Evolutionary conservation across 2,329 filamentous ascomycete species (phyloP).

Genomic region (Calonectria honghensis): DNA sequence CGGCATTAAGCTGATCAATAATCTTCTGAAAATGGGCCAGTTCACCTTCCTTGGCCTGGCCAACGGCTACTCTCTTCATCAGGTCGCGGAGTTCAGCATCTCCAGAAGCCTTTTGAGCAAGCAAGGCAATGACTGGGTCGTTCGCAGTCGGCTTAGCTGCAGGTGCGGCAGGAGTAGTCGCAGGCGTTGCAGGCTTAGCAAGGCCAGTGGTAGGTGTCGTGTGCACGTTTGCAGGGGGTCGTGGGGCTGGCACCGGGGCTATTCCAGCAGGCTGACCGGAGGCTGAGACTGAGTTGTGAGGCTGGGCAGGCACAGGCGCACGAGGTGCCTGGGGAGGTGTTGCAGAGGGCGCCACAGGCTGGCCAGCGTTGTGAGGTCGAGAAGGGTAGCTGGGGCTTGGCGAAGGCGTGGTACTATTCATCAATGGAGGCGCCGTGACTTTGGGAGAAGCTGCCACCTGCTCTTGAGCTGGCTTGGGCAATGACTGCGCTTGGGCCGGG

Average conservation of each 20-base stretch:
- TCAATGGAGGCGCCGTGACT: conserved; percentile 42
- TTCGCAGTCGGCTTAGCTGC: conserved; percentile 58
- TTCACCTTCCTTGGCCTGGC: conserved; percentile 82
- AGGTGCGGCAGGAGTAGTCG: conserved; percentile 42
- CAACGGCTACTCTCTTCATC: conserved; percentile 89
- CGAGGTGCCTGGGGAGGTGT: conserved; percentile 49
- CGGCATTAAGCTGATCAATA: conserved; percentile 84
- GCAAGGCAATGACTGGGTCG: conserved; percentile 87
- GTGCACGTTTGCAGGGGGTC: conserved; percentile 45
- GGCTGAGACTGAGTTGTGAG: conserved; percentile 35
- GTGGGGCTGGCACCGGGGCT: conserved; percentile 51
- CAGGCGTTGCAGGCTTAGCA: conserved; percentile 45
- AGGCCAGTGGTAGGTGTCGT: conserved; percentile 44
- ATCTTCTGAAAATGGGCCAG: conserved; percentile 86
- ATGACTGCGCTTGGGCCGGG: conserved; percentile 44
- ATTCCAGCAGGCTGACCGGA: conserved; percentile 47
- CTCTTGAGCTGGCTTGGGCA: conserved; percentile 43
- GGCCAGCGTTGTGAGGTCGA: conserved; percentile 43
- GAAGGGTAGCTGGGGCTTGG: conserved; percentile 48
- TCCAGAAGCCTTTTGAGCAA: conserved; percentile 84
- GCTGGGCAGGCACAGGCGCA: conserved; percentile 49
- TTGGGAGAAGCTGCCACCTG: conserved; percentile 44
- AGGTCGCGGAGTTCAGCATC: conserved; percentile 84
- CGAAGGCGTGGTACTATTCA: conserved; percentile 43
- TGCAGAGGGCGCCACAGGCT: conserved; percentile 47